Percentiles rank a stretch among this genome's conserved stretches.
Conservation (phyloP, 148 eudicot species). For the Dianthus caryophyllus region DNA sequence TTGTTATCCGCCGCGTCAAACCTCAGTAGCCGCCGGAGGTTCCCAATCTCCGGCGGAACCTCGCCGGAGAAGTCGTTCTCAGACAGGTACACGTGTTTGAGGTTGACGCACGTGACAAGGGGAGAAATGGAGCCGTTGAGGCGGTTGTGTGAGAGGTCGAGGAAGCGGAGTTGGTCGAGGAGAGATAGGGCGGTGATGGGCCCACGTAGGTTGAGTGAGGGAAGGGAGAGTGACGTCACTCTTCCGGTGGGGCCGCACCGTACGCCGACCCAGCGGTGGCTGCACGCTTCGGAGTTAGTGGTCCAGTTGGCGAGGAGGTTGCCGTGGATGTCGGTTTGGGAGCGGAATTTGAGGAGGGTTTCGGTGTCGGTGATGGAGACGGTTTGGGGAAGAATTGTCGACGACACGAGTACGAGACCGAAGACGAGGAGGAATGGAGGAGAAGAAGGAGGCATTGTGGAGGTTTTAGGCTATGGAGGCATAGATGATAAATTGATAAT, state of each 20-base stretch:
- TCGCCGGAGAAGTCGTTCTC: slow-evolving; percentile 71
- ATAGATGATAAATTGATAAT: too few species aligned
- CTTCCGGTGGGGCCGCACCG: slow-evolving; percentile 46
- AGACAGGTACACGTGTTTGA: slow-evolving; percentile 69
- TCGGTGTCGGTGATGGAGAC: slow-evolving; percentile 56
- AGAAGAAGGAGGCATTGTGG: background rate
- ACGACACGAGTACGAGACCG: too few species aligned
- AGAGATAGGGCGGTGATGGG: slow-evolving; percentile 56
- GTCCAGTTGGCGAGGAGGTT: too few species aligned
- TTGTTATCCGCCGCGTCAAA: slow-evolving; percentile 76
- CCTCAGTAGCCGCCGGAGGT: slow-evolving; percentile 51
- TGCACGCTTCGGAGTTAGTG: too few species aligned
- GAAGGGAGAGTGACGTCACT: slow-evolving; percentile 52
- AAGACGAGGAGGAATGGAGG: slow-evolving; percentile 21
- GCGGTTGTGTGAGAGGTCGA: slow-evolving; percentile 80
- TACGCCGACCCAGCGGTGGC: slow-evolving; percentile 63
- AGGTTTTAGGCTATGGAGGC: background rate
- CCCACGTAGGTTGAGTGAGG: slow-evolving; percentile 75
- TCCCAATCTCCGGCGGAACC: slow-evolving; percentile 40
- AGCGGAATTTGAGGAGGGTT: slow-evolving; percentile 64
- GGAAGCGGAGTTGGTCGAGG: slow-evolving; percentile 66
- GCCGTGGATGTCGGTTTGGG: slow-evolving; percentile 50
- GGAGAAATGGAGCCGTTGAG: slow-evolving; percentile 63
- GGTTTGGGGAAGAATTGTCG: slow-evolving; percentile 8
- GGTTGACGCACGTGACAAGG: slow-evolving; percentile 39